Percentiles rank a stretch among this genome's conserved stretches.
These are phyloP conservation scores for Chlorella sp. DNA, from an alignment of 139 green algal species.

Conservation along the genomic window DNA sequence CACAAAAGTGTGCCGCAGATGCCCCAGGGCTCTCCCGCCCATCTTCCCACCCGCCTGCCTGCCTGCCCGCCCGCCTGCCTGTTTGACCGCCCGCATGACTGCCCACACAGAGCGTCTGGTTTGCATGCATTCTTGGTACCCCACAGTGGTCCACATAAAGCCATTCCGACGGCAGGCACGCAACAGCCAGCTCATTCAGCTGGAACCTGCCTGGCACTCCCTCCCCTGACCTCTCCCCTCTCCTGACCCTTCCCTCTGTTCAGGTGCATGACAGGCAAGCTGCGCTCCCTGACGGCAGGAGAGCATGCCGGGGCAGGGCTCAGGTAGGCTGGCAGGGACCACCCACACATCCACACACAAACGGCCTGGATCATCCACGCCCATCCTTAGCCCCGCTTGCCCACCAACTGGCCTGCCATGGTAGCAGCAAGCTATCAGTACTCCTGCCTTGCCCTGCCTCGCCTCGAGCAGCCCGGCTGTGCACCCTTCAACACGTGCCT, in stretches of 20 bases:
- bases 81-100: neutral
- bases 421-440: neutral
- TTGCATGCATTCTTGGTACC: neutral
- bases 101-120: neutral
- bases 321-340: neutral
- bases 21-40: too few relatives aligned
- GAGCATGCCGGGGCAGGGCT: slow-evolving; percentile 5
- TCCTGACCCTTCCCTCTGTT: neutral
- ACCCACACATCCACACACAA: neutral
- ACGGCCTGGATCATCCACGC: neutral
- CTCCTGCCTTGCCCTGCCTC: too few relatives aligned
- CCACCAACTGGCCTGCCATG: neutral
- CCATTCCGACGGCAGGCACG: too few relatives aligned
- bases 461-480: neutral
- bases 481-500: neutral
- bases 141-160: neutral
- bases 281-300: slow-evolving; percentile 32
- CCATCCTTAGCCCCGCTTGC: neutral
- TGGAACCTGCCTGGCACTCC: neutral
- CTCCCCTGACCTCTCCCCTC: neutral
- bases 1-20: too few relatives aligned
- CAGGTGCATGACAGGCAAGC: slow-evolving; percentile 55
- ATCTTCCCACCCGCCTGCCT: neutral
- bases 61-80: too few relatives aligned
- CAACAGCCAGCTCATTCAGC: too few relatives aligned